Evolutionary conservation across 352 stramenopile species (phyloP).

Genomic region (Phytophthora aleatoria): DNA sequence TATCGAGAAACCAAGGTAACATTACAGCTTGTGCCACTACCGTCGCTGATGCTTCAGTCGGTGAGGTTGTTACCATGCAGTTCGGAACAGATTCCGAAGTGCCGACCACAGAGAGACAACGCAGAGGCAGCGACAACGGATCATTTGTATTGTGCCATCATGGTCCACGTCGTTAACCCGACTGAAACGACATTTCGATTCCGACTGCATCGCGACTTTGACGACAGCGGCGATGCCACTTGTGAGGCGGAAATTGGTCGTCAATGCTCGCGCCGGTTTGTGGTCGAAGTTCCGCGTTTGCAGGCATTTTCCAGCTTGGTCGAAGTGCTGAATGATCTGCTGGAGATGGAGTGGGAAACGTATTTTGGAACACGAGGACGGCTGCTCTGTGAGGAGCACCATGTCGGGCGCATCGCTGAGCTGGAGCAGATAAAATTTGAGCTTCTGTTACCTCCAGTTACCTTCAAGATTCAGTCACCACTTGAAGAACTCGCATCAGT

Average conservation of each 20-base stretch:
- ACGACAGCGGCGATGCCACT: slow-evolving; percentile 8
- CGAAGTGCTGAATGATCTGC: slow-evolving; percentile 39
- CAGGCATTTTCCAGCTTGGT: slow-evolving; percentile 21
- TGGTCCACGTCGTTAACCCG: slow-evolving; percentile 67
- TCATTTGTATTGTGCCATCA: slow-evolving; percentile 49
- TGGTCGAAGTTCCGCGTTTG: slow-evolving; percentile 49
- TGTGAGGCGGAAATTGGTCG: slow-evolving; percentile 54
- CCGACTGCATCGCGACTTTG: slow-evolving; percentile 28
- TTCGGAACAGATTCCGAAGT: slow-evolving; percentile 21
- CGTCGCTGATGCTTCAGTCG: slow-evolving; percentile 50
- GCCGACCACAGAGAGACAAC: neutral
- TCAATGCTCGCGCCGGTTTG: slow-evolving; percentile 50
- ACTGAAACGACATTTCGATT: slow-evolving; percentile 75
- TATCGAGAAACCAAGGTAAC: slow-evolving; percentile 61
- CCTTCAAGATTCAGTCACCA: slow-evolving; percentile 33
- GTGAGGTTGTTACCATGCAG: slow-evolving; percentile 45
- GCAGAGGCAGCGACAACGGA: slow-evolving; percentile 40
- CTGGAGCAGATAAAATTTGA: slow-evolving; percentile 29
- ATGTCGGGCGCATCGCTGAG: slow-evolving; percentile 20
- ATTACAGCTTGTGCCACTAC: slow-evolving; percentile 53
- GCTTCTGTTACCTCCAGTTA: slow-evolving; percentile 37
- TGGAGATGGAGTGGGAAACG: slow-evolving; percentile 62
- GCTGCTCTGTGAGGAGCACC: slow-evolving; percentile 28
- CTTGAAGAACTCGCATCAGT: neutral
- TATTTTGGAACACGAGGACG: slow-evolving; percentile 50